Evolutionary conservation across 495 filamentous ascomycete species (phyloP).

Genomic region (Cudoniella acicularis): DNA sequence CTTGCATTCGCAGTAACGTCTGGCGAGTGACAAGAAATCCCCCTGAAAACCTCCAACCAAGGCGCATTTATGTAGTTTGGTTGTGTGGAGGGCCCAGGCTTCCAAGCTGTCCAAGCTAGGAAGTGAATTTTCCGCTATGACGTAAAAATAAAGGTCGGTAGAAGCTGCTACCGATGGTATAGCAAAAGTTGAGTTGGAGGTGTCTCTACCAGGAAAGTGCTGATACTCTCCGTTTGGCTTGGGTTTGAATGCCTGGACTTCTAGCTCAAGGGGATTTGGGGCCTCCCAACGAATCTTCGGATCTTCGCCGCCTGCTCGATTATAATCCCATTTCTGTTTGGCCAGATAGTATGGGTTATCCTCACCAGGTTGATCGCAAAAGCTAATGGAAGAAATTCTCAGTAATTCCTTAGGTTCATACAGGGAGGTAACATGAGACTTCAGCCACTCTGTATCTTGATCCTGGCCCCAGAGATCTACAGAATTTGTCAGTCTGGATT

Average conservation of each 20-base stretch:
- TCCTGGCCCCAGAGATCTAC: slow-evolving; percentile 4
- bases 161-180: background rate
- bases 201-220: background rate
- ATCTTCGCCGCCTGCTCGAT: background rate
- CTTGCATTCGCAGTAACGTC: background rate
- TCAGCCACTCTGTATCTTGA: background rate
- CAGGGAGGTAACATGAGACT: background rate
- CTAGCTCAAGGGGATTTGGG: background rate
- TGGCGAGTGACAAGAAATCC: background rate
- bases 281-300: background rate
- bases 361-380: background rate
- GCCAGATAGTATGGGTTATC: background rate
- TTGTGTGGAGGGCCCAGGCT: slow-evolving; percentile 1
- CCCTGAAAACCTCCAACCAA: background rate
- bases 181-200: background rate
- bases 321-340: background rate
- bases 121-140: background rate
- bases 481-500: background rate
- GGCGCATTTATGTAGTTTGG: background rate
- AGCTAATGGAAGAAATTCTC: background rate
- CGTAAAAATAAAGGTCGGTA: background rate
- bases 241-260: background rate
- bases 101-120: background rate
- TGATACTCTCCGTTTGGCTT: background rate
- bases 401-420: background rate